Conservation (phyloP, 768 basidiomycete species). For the Xerocomellus dryophilus region DNA sequence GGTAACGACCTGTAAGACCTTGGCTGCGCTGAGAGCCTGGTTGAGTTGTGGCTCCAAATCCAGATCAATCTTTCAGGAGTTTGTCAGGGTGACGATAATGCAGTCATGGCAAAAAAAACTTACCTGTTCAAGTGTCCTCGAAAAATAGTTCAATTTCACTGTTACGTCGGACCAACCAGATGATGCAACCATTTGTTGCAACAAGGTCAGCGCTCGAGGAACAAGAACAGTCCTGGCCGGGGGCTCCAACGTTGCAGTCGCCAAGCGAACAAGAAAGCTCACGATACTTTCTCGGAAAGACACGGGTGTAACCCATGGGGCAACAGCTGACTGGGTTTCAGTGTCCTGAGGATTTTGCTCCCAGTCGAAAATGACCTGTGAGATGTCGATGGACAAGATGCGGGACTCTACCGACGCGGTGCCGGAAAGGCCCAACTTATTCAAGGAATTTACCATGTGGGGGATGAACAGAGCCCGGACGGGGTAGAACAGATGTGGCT, state of each 20-base stretch:
- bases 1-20: slow-evolving; percentile 84
- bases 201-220: slow-evolving; percentile 59
- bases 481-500: slow-evolving; percentile 87
- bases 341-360: slow-evolving; percentile 59
- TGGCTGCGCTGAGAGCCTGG: slow-evolving; percentile 76
- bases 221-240: slow-evolving; percentile 43
- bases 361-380: slow-evolving; percentile 93
- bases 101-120: not conserved
- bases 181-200: slow-evolving; percentile 78
- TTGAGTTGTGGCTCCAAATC: slow-evolving; percentile 59
- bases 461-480: slow-evolving; percentile 91
- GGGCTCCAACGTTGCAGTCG: slow-evolving; percentile 60
- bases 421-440: slow-evolving; percentile 79
- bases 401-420: slow-evolving; percentile 75
- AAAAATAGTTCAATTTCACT: slow-evolving; percentile 88
- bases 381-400: slow-evolving; percentile 82
- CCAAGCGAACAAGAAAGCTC: slow-evolving; percentile 91
- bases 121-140: slow-evolving; percentile 79
- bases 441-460: slow-evolving; percentile 87
- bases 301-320: slow-evolving; percentile 70
- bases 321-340: slow-evolving; percentile 24
- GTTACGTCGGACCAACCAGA: slow-evolving; percentile 89
- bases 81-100: not conserved
- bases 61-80: slow-evolving; percentile 59
- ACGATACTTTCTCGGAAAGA: slow-evolving; percentile 86